Evolutionary conservation across 2,329 filamentous ascomycete species (phyloP), one percentile per base, ranked within the genome.

Genomic region (Fusarium virguliforme): DNA sequence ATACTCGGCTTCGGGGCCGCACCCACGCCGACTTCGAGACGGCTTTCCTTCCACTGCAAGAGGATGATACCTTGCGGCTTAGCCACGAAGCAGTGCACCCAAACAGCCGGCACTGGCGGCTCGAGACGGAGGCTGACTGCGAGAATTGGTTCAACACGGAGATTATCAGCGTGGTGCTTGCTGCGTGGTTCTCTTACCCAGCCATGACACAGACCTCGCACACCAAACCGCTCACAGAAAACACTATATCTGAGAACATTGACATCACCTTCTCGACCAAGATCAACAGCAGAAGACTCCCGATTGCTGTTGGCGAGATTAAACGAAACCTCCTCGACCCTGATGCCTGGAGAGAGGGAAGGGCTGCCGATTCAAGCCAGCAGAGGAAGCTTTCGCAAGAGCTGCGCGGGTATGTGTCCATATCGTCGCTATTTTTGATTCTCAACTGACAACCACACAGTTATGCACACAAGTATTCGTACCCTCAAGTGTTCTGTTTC

Each of bases 61-160:
- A 40, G 18, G 37, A 40, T 40, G 37, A 40, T 40, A 40, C n/a
- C 37, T n/a, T 40, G 10, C n/a, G 37, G 8, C 37, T 40, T 18
- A 10, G 37, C 37, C 37, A 40, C 4, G 15, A 15, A n/a, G 37
- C 37, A 15, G 37, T 9, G 4, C n/a, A 7, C 4, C n/a, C 37
- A 3, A 40, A 40, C 4, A 40, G 37, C 8, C 37, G 37, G 15
- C n/a, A 40, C 4, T 40, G 37, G 37, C 8, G 37, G 9, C 18
- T 40, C 18, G 54, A 58, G 15, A 18, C 54, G 4, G 54, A 58
- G 13, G 54, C 37, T 6, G 54, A 43, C 12, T 58, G 54, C 15
- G 54, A 58, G 37, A 58, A 58, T 15, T 58, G 54, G 54, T 58
- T 58, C 37, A 58, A 58, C 28, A 58, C 37, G 3, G 54, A 58